phyloP scores from a whole-genome alignment of 208 protist species.

The Acanthamoeba divionensis region DNA sequence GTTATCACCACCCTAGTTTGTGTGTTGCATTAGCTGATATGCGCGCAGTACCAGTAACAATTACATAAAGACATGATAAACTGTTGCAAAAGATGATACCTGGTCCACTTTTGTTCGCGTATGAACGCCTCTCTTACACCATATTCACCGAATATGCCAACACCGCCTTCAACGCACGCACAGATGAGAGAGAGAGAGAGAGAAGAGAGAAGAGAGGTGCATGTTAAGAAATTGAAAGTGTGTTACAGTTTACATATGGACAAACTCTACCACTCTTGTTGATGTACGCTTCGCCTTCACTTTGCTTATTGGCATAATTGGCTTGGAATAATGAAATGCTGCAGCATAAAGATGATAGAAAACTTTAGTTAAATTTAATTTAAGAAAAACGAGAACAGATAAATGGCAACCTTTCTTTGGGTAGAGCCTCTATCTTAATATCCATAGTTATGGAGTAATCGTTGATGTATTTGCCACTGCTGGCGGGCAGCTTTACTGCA shows the following conservation, averaged over 20 bases:
- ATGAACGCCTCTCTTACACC: constrained; percentile 47
- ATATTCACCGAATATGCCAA: constrained; percentile 52
- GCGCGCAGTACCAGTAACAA: too few species aligned
- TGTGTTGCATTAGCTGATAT: too few species aligned
- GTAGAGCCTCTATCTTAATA: neutral
- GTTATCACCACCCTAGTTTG: constrained; percentile 39
- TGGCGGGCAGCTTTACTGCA: constrained; percentile 42
- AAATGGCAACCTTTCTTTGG: neutral
- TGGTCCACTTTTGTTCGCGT: constrained; percentile 42
- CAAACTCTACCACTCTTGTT: constrained; percentile 15
- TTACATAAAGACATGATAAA: too few species aligned
- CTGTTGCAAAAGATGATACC: too few species aligned
- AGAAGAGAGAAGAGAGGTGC: neutral
- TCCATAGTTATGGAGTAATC: constrained; percentile 52
- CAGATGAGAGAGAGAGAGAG: neutral
- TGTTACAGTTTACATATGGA: neutral
- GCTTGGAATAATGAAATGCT: constrained; percentile 45
- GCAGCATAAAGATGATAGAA: neutral
- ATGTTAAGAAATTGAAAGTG: too few species aligned
- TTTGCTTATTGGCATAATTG: constrained; percentile 46
- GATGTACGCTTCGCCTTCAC: constrained; percentile 54
- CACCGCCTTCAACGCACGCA: neutral
- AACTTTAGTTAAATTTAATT: too few species aligned
- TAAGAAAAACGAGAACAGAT: too few species aligned
- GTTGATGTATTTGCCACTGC: constrained; percentile 15